Conservation (phyloP, 768 basidiomycete species). For the Galerina sulciceps region DNA sequence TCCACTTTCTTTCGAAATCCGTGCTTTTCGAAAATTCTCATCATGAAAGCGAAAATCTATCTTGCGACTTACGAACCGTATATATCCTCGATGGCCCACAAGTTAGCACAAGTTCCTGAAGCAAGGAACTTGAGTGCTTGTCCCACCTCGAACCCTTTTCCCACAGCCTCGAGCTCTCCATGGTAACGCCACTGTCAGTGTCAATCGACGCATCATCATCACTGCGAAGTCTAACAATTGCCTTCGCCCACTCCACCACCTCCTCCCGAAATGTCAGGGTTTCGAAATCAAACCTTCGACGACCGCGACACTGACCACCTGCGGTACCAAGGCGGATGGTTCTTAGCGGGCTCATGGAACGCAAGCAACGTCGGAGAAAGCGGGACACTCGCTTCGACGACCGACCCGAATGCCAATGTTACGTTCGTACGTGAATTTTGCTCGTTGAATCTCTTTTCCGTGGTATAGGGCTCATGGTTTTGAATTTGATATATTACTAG, state of each 20-base stretch:
- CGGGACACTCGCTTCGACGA: constrained; percentile 30
- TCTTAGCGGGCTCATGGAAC: constrained; percentile 27
- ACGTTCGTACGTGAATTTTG: constrained; percentile 29
- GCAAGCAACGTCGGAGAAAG: constrained; percentile 29
- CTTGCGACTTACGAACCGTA: too few species aligned
- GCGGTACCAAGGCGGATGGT: constrained; percentile 27
- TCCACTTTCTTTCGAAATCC: too few species aligned
- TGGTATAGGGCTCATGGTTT: neutral
- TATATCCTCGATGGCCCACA: too few species aligned
- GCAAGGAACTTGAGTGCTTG: too few species aligned
- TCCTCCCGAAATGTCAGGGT: neutral
- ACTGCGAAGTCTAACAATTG: too few species aligned
- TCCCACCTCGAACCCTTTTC: too few species aligned
- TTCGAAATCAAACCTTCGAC: constrained; percentile 26
- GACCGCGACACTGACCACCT: constrained; percentile 25
- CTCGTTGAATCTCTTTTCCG: neutral
- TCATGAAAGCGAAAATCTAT: too few species aligned
- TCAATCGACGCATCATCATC: too few species aligned
- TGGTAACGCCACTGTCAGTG: too few species aligned
- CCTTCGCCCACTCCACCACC: neutral
- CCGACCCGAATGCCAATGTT: constrained; percentile 28
- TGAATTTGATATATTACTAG: neutral
- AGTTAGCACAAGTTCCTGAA: too few species aligned
- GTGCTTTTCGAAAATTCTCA: too few species aligned
- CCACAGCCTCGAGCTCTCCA: too few species aligned